Evolutionary conservation across 106 monocot genomes (phyloP).

Genomic region (Xerophyta viscosa): DNA sequence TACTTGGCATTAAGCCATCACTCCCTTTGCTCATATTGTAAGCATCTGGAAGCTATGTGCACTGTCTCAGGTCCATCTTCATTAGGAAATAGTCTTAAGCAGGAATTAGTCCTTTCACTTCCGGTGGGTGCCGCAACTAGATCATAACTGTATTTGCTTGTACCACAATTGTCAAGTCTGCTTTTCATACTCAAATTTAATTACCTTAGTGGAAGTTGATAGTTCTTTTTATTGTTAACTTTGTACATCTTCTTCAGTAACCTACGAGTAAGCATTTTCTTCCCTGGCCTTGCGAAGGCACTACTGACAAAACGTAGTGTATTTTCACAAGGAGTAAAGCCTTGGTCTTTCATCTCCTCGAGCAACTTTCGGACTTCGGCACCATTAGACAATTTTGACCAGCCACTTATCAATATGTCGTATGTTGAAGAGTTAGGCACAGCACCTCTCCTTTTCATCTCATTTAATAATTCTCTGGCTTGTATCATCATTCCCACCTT

Average conservation of each 20-base stretch:
- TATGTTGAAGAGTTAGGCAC: conserved; percentile 68
- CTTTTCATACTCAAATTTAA: too few relatives aligned
- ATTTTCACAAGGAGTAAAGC: conserved; percentile 48
- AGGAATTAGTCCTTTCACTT: too few relatives aligned
- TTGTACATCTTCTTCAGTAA: conserved; percentile 29
- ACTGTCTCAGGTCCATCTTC: too few relatives aligned
- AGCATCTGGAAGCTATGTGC: too few relatives aligned
- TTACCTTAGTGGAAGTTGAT: too few relatives aligned
- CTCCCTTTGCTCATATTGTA: too few relatives aligned
- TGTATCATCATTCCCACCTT: conserved; percentile 83
- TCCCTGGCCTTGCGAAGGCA: conserved; percentile 60
- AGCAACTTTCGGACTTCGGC: conserved; percentile 55
- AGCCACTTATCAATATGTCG: conserved; percentile 80
- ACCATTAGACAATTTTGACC: conserved; percentile 63
- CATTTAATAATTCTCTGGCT: conserved; percentile 68
- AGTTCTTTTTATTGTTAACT: background rate
- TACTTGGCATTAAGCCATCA: too few relatives aligned
- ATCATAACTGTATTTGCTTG: too few relatives aligned
- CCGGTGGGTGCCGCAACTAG: too few relatives aligned
- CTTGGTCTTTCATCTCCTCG: conserved; percentile 65
- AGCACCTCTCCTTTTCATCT: conserved; percentile 70
- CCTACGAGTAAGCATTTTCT: conserved; percentile 18
- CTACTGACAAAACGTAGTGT: conserved; percentile 39
- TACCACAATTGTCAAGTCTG: too few relatives aligned
- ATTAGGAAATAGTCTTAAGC: too few relatives aligned